A percentile compares a stretch with the other conserved stretches of the same genome.
Conservation (phyloP, 805 yeast genomes). For the Ogataea haglerorum region DNA sequence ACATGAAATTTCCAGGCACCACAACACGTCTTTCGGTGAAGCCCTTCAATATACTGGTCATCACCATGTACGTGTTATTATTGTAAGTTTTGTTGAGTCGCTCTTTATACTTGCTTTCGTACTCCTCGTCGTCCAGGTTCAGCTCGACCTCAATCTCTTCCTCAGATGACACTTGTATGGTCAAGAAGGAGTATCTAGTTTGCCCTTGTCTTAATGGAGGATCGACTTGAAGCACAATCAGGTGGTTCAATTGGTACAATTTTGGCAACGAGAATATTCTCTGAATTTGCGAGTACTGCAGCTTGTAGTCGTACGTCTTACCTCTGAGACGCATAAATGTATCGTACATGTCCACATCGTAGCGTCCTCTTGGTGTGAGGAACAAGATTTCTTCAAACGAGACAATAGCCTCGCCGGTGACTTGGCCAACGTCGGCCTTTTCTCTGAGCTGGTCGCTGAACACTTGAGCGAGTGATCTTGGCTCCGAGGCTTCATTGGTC, state of each 20-base stretch:
- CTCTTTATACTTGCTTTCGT: slow-evolving; percentile 68
- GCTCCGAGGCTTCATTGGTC: slow-evolving; percentile 37
- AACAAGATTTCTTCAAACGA: slow-evolving; percentile 88
- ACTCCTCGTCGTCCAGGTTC: slow-evolving; percentile 80
- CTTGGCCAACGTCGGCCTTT: slow-evolving; percentile 90
- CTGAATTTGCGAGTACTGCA: slow-evolving; percentile 86
- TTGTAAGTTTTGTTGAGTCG: slow-evolving; percentile 67
- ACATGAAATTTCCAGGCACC: slow-evolving; percentile 77
- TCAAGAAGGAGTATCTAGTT: slow-evolving; percentile 90
- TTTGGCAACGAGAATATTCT: slow-evolving; percentile 90
- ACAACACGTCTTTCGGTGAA: slow-evolving; percentile 82
- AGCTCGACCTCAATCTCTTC: slow-evolving; percentile 90
- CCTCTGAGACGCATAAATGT: slow-evolving; percentile 88
- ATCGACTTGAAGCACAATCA: slow-evolving; percentile 84
- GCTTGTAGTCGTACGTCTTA: slow-evolving; percentile 94
- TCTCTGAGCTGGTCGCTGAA: slow-evolving; percentile 91
- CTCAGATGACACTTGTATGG: slow-evolving; percentile 82
- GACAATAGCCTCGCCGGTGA: slow-evolving; percentile 91
- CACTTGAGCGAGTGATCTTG: slow-evolving; percentile 70
- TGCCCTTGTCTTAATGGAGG: slow-evolving; percentile 99
- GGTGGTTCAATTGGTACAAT: slow-evolving; percentile 88
- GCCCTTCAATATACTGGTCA: slow-evolving; percentile 86
- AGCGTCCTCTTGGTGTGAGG: slow-evolving; percentile 97
- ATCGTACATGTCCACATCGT: slow-evolving; percentile 91
- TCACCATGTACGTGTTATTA: slow-evolving; percentile 79